phyloP scores from a whole-genome alignment of 805 yeast genomes.

The Candida tammaniensis region DNA sequence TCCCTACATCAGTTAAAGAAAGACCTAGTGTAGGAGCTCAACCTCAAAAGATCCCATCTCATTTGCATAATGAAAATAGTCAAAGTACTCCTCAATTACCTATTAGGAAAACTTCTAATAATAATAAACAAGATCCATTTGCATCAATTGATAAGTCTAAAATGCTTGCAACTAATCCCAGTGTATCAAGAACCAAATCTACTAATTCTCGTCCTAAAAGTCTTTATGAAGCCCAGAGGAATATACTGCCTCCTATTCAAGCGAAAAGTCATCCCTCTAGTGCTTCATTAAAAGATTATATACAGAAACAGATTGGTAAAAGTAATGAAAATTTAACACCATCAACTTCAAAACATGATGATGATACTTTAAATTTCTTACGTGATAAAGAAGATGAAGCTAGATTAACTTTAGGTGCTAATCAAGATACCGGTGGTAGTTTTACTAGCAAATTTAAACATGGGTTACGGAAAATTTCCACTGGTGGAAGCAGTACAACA shows the following conservation, averaged over 20 bases:
- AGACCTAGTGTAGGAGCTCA: slow-evolving; percentile 5
- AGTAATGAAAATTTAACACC: slow-evolving; percentile 19
- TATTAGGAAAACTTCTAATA: slow-evolving; percentile 4
- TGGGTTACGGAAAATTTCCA: slow-evolving; percentile 37
- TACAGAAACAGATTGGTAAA: slow-evolving; percentile 30
- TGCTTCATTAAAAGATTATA: slow-evolving; percentile 28
- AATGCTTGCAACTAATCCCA: slow-evolving; percentile 13
- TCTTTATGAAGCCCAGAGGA: slow-evolving; percentile 8
- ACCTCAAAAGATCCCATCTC: slow-evolving; percentile 1
- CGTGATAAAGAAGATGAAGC: slow-evolving; percentile 28
- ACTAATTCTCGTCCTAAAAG: slow-evolving; percentile 5
- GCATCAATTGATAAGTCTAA: slow-evolving; percentile 41
- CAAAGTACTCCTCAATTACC: slow-evolving; percentile 8
- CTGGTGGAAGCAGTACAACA: slow-evolving; percentile 28
- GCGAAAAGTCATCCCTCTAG: slow-evolving; percentile 11
- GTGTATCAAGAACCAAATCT: not conserved
- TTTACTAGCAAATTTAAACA: slow-evolving; percentile 29
- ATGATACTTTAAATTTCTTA: slow-evolving; percentile 36
- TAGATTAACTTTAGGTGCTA: not conserved
- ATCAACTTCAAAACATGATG: slow-evolving; percentile 20
- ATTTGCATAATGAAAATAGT: slow-evolving; percentile 4
- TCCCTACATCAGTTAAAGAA: slow-evolving; percentile 35
- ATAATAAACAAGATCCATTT: slow-evolving; percentile 36
- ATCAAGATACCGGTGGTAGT: slow-evolving; percentile 40
- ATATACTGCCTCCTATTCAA: slow-evolving; percentile 7